Evolutionary conservation across 2,329 filamentous ascomycete species (phyloP), one percentile per base, ranked within the genome.

Genomic region (Bipolaris zeicola): DNA sequence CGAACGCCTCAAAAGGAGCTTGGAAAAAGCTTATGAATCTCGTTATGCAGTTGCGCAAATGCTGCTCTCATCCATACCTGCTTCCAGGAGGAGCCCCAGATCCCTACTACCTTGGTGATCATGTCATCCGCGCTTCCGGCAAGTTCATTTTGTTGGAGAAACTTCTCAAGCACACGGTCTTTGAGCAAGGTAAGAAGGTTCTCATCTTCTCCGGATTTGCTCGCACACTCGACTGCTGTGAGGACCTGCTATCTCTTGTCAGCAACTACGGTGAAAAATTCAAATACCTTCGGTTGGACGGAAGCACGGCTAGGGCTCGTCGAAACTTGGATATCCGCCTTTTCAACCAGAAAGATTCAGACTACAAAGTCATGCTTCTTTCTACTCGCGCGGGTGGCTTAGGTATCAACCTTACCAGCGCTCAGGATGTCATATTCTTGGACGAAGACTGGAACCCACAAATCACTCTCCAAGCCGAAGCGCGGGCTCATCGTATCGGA

Each of bases 201-300:
- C 70, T 86, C 5, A 82, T 86, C n/a, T 86, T 86, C 56, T 84
- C 82, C 0, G 78, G 81, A 2, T 85, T 85, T 55, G 83, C 81
- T 0, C 71, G 73, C 10, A 82, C 80, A 3, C 73, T 86, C 0
- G 78, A 84, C 57, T 77, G 80, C 18, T 81, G 79, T 36, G 82
- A 85, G 52, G 82, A 84, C 50, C 71, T 85, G 0, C 63, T 86
- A 1, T 62, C 69, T 0, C 64, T 81, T 6, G 77, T 82, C 45
- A 77, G 81, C 45, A 76, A 68, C 20, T 55, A 74, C 11, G 77
- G 74, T 0, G 69, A 70, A 3, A 38, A 68, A 0, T 82, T 84
- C 70, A 76, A 77, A 14, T 79, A 80, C 58, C 70, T 81, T 1
- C 76, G 83, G 6, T 71, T 86, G 0, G 83, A 86, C 51, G 83